phyloP scores from a whole-genome alignment of 2,329 filamentous ascomycete species.

The Scytalidium lignicola region DNA sequence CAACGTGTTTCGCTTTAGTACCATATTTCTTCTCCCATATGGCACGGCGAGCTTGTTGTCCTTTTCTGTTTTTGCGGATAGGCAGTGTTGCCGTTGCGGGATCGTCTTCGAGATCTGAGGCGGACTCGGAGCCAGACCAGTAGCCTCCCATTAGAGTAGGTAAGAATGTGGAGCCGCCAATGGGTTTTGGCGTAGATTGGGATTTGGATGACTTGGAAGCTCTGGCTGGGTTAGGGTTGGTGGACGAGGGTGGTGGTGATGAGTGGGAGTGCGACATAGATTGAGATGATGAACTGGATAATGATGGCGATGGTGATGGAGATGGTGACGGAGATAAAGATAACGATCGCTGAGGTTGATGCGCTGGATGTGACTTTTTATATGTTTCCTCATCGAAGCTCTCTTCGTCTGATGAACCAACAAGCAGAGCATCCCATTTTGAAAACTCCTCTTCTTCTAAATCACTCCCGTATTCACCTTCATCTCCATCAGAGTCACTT shows the following conservation, averaged over 20 bases:
- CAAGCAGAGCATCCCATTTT: slow-evolving; percentile 24
- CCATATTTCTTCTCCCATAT: slow-evolving; percentile 81
- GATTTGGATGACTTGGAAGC: slow-evolving; percentile 4
- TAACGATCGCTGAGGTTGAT: slow-evolving; percentile 8
- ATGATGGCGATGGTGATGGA: slow-evolving; percentile 3
- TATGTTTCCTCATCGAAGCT: slow-evolving; percentile 21
- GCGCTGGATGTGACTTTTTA: slow-evolving; percentile 6
- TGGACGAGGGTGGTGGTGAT: slow-evolving; percentile 6
- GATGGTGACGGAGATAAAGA: slow-evolving; percentile 12
- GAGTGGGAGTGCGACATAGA: slow-evolving; percentile 3
- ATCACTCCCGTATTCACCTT: slow-evolving; percentile 13
- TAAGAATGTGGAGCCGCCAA: slow-evolving; percentile 54
- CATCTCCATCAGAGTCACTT: slow-evolving; percentile 7
- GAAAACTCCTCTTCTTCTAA: slow-evolving; percentile 22
- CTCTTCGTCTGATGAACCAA: slow-evolving; percentile 27
- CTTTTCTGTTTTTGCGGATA: slow-evolving; percentile 66
- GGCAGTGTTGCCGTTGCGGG: slow-evolving; percentile 44
- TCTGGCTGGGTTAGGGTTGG: slow-evolving; percentile 10
- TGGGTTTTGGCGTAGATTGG: slow-evolving; percentile 7
- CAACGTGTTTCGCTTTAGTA: slow-evolving; percentile 46
- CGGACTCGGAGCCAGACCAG: slow-evolving; percentile 68
- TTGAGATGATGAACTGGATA: slow-evolving; percentile 4
- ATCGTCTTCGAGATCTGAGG: slow-evolving; percentile 59
- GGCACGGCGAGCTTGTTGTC: slow-evolving; percentile 71
- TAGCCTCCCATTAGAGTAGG: slow-evolving; percentile 77